Percentiles rank a stretch among this genome's conserved stretches.
phyloP scores from a whole-genome alignment of 768 basidiomycete species.

The Gautieria morchelliformis region DNA sequence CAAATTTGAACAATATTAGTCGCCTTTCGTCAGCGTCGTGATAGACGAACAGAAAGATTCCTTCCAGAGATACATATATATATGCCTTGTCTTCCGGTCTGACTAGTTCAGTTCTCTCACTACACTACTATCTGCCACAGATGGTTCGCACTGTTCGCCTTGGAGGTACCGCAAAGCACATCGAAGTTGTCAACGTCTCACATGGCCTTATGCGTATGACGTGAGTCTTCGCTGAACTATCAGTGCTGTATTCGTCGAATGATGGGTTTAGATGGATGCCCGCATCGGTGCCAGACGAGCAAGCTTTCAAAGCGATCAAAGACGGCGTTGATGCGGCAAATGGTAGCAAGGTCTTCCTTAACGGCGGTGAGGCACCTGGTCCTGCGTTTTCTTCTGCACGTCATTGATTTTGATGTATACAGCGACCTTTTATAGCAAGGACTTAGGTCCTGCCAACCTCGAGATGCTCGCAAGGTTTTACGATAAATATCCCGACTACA shows the following conservation, averaged over 20 bases:
- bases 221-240: conserved; percentile 17
- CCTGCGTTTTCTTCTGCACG: neutral
- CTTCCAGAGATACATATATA: no score
- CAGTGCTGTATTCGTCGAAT: neutral
- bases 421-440: conserved; percentile 51
- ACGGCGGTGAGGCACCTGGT: conserved; percentile 30
- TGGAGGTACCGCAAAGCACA: conserved; percentile 6
- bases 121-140: neutral
- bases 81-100: no score
- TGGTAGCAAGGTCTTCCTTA: conserved; percentile 40
- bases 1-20: no score
- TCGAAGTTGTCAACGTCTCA: neutral
- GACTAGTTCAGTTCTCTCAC: neutral
- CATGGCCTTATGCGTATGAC: conserved; percentile 55
- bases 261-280: conserved; percentile 30
- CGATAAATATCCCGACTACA: conserved; percentile 33
- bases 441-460: conserved; percentile 33
- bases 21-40: no score
- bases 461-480: conserved; percentile 42
- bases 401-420: neutral
- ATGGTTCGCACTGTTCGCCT: conserved; percentile 1
- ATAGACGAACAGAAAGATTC: no score
- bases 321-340: conserved; percentile 35
- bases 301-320: conserved; percentile 54
- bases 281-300: conserved; percentile 40